Base-by-base conservation (phyloP, 495 filamentous ascomycete genomes). In the Penicillium alfredii region DNA sequence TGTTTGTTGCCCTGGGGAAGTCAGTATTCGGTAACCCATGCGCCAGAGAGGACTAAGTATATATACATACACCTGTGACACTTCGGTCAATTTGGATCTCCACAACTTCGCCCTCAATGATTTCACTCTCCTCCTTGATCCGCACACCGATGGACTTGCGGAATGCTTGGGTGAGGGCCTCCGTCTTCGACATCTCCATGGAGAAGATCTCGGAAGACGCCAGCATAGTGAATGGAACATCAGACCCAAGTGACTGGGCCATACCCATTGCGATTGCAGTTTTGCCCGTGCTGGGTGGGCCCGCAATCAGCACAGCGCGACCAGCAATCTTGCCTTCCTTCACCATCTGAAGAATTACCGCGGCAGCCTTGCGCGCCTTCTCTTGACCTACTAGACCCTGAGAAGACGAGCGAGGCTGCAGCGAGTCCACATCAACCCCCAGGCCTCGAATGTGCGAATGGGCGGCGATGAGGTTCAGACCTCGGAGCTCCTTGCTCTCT, bases 241-340 rank as follows among this genome's bases (percentile, higher is more conserved):
- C 92, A 1, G 84, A 55, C 18, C 92, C 92, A 20, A 99, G 74
- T 10, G 88, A 90, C 51, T 97, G 92, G 12, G 90, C 83, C 90
- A 99, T 96, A 24, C 88, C 92, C 85, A 97, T 96, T 18, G 93
- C 92, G 52, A 99, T 93, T 21, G 92, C 92, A 1, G 92, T 97
- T 69, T 99, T 99, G 33, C 92, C 92, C 17, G 92, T 99, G 64
- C 92, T 96, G 10, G 92, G 93, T 36, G 93, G 92, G 1, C 92
- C 92, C 35, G 92, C 90, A 46, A 99, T 95, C 45, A 99, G 69
- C 12, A 97, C 85, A 11, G 92, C 92, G 46, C 90, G 78, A 28
- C 92, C 92, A 31, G 93, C 93, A 66, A 99, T 97, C 64, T 94
- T 97, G 47, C 90, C 90, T 51, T 93, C 86, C 64, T 92, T 94